Percentiles rank a stretch among this genome's conserved stretches.
phyloP scores from a whole-genome alignment of 129 eudicot species.

The Artemisia annua region DNA sequence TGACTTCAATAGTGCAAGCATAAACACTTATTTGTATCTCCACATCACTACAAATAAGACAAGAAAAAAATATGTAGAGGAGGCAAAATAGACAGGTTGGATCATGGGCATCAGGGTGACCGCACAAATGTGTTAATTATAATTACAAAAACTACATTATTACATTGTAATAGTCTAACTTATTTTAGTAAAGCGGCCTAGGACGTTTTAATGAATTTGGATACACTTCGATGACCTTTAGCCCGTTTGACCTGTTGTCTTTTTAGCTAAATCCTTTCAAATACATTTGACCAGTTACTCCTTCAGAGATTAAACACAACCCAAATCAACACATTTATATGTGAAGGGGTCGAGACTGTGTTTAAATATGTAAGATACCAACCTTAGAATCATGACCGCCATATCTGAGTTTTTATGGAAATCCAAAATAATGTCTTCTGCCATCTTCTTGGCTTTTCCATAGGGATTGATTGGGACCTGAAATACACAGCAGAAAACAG shows the following conservation, averaged over 20 bases:
- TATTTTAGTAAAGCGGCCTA: not conserved
- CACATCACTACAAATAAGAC: too few relatives aligned
- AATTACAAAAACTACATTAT: not conserved
- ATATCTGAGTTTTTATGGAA: slow-evolving; percentile 47
- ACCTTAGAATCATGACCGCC: slow-evolving; percentile 70
- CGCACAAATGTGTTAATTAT: not conserved
- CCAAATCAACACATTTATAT: not conserved
- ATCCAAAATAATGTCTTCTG: slow-evolving; percentile 62
- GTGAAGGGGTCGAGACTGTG: not conserved
- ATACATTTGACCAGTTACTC: not conserved
- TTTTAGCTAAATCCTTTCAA: too few relatives aligned
- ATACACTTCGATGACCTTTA: not conserved
- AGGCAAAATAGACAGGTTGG: not conserved
- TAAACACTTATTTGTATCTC: too few relatives aligned
- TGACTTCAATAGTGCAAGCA: too few relatives aligned
- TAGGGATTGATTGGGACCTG: slow-evolving; percentile 59
- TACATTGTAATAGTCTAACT: not conserved
- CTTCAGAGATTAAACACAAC: not conserved
- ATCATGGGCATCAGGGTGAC: not conserved
- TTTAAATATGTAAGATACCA: slow-evolving; percentile 5
- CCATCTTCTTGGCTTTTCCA: slow-evolving; percentile 76
- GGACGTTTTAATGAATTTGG: not conserved
- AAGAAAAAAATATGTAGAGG: not conserved
- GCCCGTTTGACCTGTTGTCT: too few relatives aligned
- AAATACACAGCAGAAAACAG: slow-evolving; percentile 7